Evolutionary conservation across 106 monocot species (phyloP), one percentile per base, ranked within the genome.

Genomic region (Platanthera zijinensis): DNA sequence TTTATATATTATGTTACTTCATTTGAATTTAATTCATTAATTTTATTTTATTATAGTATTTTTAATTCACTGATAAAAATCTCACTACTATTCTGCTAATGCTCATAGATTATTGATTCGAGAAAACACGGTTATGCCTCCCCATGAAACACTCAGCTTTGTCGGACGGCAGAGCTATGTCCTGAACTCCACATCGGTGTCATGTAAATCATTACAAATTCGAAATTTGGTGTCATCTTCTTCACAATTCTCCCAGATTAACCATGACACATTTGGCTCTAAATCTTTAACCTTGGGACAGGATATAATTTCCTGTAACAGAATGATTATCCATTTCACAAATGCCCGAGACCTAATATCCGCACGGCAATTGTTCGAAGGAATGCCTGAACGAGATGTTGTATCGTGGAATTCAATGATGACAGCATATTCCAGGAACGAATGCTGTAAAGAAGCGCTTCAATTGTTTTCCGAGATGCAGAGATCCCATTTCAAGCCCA

Each of bases 321-420:
- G 71, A 64, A 53, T 82, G 47, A 82, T 85, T 15, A 19, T 12
- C 28, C 21, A 17, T 8, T 57, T 48, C 70, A 75, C 75, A 8
- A 75, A 71, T 18, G 39, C 32, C 2, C 69, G 81, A 6, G 72
- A 79, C 30, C 66, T 78, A 47, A 51, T 56, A 3, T 75, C 75
- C 7, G 87, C 86, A 2, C 75, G 49, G 2, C 52, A 67, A 10
- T 0, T 93, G 79, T 94, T 94, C 74, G 86, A 94, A 17, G 11
- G 67, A 80, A 90, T 89, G 81, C 64, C 77, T 3, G 48, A 83
- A 30, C 45, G 84, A 77, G 90, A 90, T 53, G 61, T 83, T 14
- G 81, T 86, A 1, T 82, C 90, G 0, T 93, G 93, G 90, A 93
- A 93, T 48, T 83, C 88, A 5, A 75, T 90, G 30, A 90, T 90